Percentiles rank a stretch among this genome's conserved stretches.
Evolutionary conservation across 169 alveolate species (phyloP).

Genomic region (Plasmodium vinckei): DNA sequence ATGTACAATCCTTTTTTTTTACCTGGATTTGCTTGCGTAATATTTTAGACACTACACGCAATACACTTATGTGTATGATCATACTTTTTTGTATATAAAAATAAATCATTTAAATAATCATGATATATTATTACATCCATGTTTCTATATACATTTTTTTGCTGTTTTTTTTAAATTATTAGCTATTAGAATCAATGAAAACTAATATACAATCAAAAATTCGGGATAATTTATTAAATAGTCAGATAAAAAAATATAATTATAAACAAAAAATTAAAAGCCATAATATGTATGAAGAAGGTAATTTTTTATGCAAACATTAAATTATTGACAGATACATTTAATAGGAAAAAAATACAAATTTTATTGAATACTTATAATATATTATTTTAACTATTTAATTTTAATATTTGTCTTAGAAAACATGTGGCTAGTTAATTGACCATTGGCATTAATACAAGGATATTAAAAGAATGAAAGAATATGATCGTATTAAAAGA

Average conservation of each 20-base stretch:
- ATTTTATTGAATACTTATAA: no score
- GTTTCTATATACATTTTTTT: background rate
- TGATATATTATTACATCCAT: no score
- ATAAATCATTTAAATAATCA: no score
- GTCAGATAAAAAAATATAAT: slow-evolving; percentile 11
- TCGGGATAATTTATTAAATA: slow-evolving; percentile 32
- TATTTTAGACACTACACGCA: background rate
- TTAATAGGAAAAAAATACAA: background rate
- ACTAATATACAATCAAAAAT: slow-evolving; percentile 26
- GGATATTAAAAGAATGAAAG: no score
- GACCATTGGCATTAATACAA: no score
- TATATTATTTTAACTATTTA: no score
- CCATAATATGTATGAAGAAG: slow-evolving; percentile 33
- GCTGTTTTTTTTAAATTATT: background rate
- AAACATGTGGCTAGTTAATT: no score
- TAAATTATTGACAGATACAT: background rate
- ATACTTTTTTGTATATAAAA: background rate
- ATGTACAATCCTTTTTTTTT: slow-evolving; percentile 27
- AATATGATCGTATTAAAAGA: no score
- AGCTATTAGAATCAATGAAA: slow-evolving; percentile 45
- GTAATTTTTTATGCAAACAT: slow-evolving; percentile 5
- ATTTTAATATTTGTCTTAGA: no score
- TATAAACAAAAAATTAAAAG: slow-evolving; percentile 38
- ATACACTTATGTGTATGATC: background rate
- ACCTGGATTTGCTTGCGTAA: slow-evolving; percentile 63